Conservation (phyloP, 352 stramenopile species). For the Globisporangium yorkense region DNA sequence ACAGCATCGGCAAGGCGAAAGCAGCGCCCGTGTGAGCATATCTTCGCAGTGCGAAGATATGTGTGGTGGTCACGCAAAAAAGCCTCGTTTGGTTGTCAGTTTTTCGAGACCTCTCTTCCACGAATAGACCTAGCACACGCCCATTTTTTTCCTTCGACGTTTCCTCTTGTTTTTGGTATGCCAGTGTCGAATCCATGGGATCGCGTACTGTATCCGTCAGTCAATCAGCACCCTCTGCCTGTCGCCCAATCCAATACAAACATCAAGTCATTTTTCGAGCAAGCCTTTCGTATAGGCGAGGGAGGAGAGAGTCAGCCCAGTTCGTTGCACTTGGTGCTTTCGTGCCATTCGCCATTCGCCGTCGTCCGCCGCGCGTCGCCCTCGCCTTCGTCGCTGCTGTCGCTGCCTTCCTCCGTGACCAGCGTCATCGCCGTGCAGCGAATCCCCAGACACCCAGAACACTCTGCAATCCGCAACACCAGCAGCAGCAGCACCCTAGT, state of each 20-base stretch:
- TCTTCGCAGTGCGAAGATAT: not conserved
- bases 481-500: not conserved
- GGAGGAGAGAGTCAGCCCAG: not conserved
- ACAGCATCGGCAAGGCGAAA: too few species aligned
- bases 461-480: conserved; percentile 3
- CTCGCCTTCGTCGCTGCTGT: not conserved
- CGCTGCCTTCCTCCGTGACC: not conserved
- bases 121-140: not conserved
- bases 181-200: not conserved
- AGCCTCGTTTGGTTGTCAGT: not conserved
- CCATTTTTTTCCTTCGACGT: not conserved
- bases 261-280: not conserved
- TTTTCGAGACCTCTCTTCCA: not conserved
- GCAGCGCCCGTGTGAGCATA: not conserved
- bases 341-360: not conserved
- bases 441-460: not conserved
- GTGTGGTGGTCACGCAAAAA: too few species aligned
- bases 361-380: conserved; percentile 1
- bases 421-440: not conserved
- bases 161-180: not conserved
- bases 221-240: not conserved
- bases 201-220: not conserved
- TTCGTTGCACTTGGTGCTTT: not conserved
- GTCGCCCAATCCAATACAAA: not conserved
- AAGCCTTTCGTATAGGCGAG: not conserved